phyloP scores from a whole-genome alignment of 352 stramenopile species.

The Pythium oligandrum region DNA sequence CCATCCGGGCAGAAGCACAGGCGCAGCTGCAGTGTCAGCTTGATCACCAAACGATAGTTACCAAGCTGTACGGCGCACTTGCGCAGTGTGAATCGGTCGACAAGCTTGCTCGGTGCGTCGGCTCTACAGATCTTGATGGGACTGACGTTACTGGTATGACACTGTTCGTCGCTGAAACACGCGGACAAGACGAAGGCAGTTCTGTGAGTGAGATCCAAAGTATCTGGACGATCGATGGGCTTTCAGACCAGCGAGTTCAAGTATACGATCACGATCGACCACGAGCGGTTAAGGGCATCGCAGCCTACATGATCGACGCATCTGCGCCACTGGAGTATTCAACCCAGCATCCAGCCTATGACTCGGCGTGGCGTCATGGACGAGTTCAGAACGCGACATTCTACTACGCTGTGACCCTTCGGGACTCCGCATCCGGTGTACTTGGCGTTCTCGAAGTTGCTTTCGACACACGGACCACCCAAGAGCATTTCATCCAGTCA shows the following conservation, averaged over 20 bases:
- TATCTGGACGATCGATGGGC: too few species aligned
- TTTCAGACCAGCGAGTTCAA: too few species aligned
- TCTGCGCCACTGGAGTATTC: constrained; percentile 8
- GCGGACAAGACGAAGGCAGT: too few species aligned
- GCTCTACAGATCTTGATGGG: constrained; percentile 1
- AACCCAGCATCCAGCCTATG: constrained; percentile 9
- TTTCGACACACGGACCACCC: not conserved
- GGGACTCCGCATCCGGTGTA: not conserved
- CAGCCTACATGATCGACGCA: too few species aligned
- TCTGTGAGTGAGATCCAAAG: too few species aligned
- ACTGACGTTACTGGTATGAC: constrained; percentile 1
- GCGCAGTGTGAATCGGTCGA: constrained; percentile 1
- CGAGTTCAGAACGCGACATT: not conserved
- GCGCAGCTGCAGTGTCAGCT: too few species aligned
- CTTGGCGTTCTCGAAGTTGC: constrained; percentile 9
- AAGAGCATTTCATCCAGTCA: too few species aligned
- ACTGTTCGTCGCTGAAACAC: not conserved
- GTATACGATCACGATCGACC: too few species aligned
- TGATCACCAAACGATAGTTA: too few species aligned
- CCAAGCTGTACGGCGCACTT: not conserved
- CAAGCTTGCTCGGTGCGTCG: constrained; percentile 1
- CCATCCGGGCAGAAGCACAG: too few species aligned
- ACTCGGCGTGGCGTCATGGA: constrained; percentile 1
- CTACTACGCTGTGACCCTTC: constrained; percentile 7
- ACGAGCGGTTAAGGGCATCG: too few species aligned